Conservation (phyloP, 2,329 filamentous ascomycete species). For the Fusarium sp. region DNA sequence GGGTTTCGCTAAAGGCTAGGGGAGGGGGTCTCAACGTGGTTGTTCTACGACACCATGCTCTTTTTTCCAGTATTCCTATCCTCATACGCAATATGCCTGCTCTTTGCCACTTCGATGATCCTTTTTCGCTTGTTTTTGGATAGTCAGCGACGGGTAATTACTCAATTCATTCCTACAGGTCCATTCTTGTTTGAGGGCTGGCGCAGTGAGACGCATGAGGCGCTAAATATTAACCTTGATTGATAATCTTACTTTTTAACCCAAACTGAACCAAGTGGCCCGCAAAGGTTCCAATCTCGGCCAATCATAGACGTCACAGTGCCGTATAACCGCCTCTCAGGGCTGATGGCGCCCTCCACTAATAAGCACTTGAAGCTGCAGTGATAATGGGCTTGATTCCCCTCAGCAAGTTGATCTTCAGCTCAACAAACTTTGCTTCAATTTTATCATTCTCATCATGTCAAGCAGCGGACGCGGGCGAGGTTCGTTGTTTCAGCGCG, state of each 20-base stretch:
- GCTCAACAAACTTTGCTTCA: background rate
- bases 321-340: conserved; percentile 12
- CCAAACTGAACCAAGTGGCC: background rate
- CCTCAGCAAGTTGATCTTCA: background rate
- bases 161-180: too few relatives aligned
- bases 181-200: background rate
- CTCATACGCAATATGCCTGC: too few relatives aligned
- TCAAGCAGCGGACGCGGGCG: conserved; percentile 6
- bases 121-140: background rate
- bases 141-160: background rate
- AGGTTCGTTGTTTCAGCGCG: conserved; percentile 4
- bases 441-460: background rate
- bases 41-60: background rate
- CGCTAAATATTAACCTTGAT: background rate
- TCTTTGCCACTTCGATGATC: background rate
- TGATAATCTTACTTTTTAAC: background rate
- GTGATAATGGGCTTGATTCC: background rate
- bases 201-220: background rate
- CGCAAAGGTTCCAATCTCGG: background rate
- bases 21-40: background rate
- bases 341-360: background rate
- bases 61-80: background rate
- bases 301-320: background rate
- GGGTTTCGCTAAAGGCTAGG: background rate
- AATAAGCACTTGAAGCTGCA: background rate